Conservation (phyloP, 495 filamentous ascomycete genomes). For the Neurospora tetraspora region DNA sequence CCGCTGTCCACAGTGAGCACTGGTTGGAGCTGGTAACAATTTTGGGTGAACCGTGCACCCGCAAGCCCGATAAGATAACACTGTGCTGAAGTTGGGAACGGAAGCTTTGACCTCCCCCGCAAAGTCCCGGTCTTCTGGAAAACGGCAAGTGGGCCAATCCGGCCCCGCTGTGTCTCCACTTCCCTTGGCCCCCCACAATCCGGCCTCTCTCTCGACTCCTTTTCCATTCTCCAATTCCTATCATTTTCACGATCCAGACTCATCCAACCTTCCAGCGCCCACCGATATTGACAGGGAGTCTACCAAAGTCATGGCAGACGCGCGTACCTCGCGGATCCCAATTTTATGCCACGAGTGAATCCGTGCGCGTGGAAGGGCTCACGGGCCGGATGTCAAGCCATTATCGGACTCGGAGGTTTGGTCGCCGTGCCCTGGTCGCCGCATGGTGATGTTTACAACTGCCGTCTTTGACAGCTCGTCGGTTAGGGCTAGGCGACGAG, state of each 20-base stretch:
- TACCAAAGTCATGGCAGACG: background rate
- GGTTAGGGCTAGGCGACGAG: background rate
- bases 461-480: background rate
- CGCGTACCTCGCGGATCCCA: background rate
- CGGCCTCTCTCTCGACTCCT: background rate
- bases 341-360: background rate
- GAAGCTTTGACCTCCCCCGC: background rate
- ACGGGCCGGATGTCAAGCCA: background rate
- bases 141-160: background rate
- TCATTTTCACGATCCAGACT: background rate
- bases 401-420: background rate
- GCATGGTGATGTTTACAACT: background rate
- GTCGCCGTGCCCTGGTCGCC: background rate
- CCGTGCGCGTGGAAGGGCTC: background rate
- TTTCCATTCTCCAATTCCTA: background rate
- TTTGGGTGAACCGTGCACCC: background rate
- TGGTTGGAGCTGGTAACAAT: background rate
- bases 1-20: background rate
- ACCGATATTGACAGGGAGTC: background rate
- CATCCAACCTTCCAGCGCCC: background rate
- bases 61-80: background rate
- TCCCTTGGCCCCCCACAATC: background rate
- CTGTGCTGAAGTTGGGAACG: background rate
- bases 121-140: background rate
- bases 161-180: background rate